A percentile compares a stretch with the other conserved stretches of the same genome.
Evolutionary conservation across 441 rosid species (phyloP).

Genomic region (Syzygium malaccense): DNA sequence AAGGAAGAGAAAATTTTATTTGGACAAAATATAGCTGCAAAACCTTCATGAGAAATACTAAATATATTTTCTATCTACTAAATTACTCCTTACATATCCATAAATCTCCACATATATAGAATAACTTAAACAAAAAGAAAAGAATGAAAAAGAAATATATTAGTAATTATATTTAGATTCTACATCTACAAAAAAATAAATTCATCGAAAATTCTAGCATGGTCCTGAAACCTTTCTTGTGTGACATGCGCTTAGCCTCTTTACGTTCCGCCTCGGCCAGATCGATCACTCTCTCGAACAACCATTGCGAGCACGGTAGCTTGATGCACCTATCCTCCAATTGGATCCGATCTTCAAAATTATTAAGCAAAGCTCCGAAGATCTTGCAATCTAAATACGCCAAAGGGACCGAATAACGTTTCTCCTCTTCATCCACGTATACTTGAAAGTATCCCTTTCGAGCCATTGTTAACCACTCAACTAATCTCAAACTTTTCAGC

Average conservation of each 20-base stretch:
- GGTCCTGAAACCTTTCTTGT: neutral
- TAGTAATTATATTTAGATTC: neutral
- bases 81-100: neutral
- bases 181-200: neutral
- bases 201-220: neutral
- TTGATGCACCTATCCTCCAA: neutral
- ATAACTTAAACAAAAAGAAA: neutral
- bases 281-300: neutral
- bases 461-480: neutral
- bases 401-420: neutral
- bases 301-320: neutral
- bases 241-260: neutral
- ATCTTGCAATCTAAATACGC: neutral
- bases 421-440: neutral
- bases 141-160: neutral
- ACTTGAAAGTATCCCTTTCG: neutral
- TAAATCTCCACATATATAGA: neutral
- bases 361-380: neutral
- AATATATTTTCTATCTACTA: neutral
- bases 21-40: neutral
- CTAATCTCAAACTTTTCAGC: neutral
- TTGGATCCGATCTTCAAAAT: neutral
- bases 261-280: neutral
- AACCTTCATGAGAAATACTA: neutral
- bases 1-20: neutral